phyloP scores from a whole-genome alignment of 1,284 basidiomycete genomes.

The Cutaneotrichosporon sp. region DNA sequence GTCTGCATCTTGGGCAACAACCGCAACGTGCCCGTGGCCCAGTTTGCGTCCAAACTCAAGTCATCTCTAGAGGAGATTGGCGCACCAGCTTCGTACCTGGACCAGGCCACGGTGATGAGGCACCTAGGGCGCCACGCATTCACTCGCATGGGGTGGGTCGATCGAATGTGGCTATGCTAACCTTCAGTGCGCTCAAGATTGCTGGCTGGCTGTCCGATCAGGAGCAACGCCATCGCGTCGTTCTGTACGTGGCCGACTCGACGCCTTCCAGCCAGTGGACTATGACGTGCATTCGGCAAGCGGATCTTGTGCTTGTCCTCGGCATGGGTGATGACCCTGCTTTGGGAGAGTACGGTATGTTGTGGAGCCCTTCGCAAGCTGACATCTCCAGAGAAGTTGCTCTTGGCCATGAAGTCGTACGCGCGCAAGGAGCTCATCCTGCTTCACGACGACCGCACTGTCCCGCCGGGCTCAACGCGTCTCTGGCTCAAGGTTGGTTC shows the following conservation, averaged over 20 bases:
- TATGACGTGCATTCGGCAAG: slow-evolving; percentile 94
- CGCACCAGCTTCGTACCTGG: slow-evolving; percentile 82
- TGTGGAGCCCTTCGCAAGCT: neutral
- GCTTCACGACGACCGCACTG: slow-evolving; percentile 86
- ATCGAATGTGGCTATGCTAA: slow-evolving; percentile 1
- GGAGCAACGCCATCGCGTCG: slow-evolving; percentile 86
- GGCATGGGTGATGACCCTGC: slow-evolving; percentile 91
- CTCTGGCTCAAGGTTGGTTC: slow-evolving; percentile 85
- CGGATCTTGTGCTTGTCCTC: slow-evolving; percentile 93
- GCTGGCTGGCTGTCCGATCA: slow-evolving; percentile 93
- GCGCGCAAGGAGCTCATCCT: slow-evolving; percentile 95
- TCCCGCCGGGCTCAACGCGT: slow-evolving; percentile 87
- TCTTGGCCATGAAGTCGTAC: slow-evolving; percentile 89
- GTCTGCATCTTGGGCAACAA: slow-evolving; percentile 58
- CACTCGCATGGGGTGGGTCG: slow-evolving; percentile 68
- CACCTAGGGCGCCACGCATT: slow-evolving; percentile 92
- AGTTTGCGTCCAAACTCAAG: slow-evolving; percentile 86
- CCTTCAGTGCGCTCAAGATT: slow-evolving; percentile 75
- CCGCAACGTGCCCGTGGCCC: slow-evolving; percentile 78
- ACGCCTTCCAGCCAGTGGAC: slow-evolving; percentile 92
- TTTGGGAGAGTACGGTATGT: slow-evolving; percentile 72
- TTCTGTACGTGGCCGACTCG: slow-evolving; percentile 91
- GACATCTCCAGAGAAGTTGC: slow-evolving; percentile 66
- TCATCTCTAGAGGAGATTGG: slow-evolving; percentile 82
- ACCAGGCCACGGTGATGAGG: slow-evolving; percentile 85